Conservation (phyloP, 2,329 filamentous ascomycete species). For the Cladophialophora immunda region DNA sequence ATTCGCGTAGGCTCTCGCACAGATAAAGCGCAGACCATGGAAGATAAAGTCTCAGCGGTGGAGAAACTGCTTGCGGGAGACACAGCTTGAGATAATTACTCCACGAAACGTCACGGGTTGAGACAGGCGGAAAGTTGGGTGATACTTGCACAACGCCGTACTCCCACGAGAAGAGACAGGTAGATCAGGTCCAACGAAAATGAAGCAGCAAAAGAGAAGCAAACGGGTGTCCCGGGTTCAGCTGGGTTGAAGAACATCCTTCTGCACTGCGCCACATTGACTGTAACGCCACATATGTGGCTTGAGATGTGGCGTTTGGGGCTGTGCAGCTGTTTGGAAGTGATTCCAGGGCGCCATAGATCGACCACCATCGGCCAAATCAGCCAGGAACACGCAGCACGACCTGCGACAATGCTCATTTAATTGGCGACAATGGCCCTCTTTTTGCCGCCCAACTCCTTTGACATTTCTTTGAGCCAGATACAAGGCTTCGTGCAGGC, state of each 20-base stretch:
- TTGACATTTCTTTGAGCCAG: conserved; percentile 18
- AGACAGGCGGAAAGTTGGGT: background rate
- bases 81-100: background rate
- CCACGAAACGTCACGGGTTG: too few relatives aligned
- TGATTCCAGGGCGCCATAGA: conserved; percentile 10
- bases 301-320: conserved; percentile 6
- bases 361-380: conserved; percentile 20
- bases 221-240: background rate
- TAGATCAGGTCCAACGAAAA: background rate
- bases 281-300: conserved; percentile 16
- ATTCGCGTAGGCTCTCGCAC: conserved; percentile 86
- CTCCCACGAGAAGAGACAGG: background rate
- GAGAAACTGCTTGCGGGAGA: conserved; percentile 58
- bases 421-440: conserved; percentile 34
- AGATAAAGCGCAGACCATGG: conserved; percentile 82
- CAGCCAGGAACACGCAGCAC: conserved; percentile 35
- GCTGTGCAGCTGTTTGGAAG: conserved; percentile 23
- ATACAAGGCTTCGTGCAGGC: conserved; percentile 14
- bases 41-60: conserved; percentile 77
- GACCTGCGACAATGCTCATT: conserved; percentile 29
- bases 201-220: background rate
- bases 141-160: background rate
- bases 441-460: conserved; percentile 33
- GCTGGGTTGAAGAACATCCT: background rate
- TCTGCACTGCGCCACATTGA: background rate